A percentile compares a stretch with the other conserved stretches of the same genome.
Evolutionary conservation across 2,329 filamentous ascomycete species (phyloP).

Genomic region (Fusarium sp.): DNA sequence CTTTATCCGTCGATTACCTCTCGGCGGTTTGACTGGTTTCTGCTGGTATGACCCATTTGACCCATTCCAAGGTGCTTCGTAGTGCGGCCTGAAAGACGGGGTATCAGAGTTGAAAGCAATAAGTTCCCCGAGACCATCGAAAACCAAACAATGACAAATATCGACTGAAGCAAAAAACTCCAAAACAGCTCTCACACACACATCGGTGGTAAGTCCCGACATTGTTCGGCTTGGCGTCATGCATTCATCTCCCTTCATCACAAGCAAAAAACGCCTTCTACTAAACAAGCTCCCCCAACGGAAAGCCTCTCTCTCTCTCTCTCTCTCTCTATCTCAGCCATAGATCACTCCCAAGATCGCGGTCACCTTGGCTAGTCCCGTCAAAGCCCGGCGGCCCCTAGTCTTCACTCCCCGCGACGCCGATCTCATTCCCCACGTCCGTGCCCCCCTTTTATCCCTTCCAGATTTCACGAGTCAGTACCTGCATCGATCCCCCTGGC

Average conservation of each 20-base stretch:
- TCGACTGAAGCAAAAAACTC: background rate
- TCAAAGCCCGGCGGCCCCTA: conserved; percentile 3
- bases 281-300: background rate
- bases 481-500: conserved; percentile 7
- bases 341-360: background rate
- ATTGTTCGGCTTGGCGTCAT: background rate
- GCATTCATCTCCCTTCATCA: conserved; percentile 1
- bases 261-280: background rate
- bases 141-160: background rate
- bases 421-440: conserved; percentile 10
- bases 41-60: background rate
- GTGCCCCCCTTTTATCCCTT: background rate
- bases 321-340: background rate
- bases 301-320: conserved; percentile 3
- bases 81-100: background rate
- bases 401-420: background rate
- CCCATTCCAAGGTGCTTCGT: background rate
- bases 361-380: background rate
- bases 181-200: background rate
- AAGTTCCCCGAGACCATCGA: background rate
- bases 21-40: background rate
- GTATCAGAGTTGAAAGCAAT: background rate
- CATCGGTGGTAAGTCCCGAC: background rate
- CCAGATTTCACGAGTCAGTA: conserved; percentile 12
- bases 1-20: background rate